These are phyloP conservation scores for Bipolaris bicolor DNA, from an alignment of 2,329 filamentous ascomycete genomes.

Conservation along the genomic window DNA sequence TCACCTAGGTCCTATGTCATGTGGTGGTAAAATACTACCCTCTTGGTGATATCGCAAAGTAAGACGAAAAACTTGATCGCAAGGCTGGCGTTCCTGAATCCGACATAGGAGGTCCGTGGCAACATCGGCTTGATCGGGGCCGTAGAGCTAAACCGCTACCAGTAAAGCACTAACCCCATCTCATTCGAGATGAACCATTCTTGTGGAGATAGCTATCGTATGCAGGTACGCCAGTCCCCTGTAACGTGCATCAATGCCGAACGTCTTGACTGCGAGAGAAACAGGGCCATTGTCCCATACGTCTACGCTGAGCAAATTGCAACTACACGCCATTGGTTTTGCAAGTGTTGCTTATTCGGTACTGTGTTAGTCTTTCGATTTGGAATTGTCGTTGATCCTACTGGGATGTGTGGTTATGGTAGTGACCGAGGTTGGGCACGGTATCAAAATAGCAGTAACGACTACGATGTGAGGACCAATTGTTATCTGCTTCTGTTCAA, in stretches of 20 bases:
- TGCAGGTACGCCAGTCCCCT: slow-evolving; percentile 2
- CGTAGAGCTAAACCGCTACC: not conserved
- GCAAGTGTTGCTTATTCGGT: not conserved
- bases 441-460: not conserved
- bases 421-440: not conserved
- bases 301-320: not conserved
- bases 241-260: not conserved
- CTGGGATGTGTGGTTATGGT: not conserved
- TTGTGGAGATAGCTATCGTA: slow-evolving; percentile 2
- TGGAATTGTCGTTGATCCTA: not conserved
- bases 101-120: not conserved
- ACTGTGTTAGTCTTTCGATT: not conserved
- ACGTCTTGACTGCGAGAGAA: not conserved
- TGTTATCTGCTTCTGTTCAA: not conserved
- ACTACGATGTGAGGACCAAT: not conserved
- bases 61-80: not conserved
- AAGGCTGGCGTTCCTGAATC: not conserved
- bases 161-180: not conserved
- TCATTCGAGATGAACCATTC: not conserved
- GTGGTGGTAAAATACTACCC: not conserved
- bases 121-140: slow-evolving; percentile 3
- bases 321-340: not conserved
- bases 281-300: not conserved
- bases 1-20: not conserved
- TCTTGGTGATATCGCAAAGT: not conserved